A percentile compares a stretch with the other conserved stretches of the same genome.
These are phyloP conservation scores for Tetraselmis chui DNA, from an alignment of 139 green algal species.

Conservation along the genomic window DNA sequence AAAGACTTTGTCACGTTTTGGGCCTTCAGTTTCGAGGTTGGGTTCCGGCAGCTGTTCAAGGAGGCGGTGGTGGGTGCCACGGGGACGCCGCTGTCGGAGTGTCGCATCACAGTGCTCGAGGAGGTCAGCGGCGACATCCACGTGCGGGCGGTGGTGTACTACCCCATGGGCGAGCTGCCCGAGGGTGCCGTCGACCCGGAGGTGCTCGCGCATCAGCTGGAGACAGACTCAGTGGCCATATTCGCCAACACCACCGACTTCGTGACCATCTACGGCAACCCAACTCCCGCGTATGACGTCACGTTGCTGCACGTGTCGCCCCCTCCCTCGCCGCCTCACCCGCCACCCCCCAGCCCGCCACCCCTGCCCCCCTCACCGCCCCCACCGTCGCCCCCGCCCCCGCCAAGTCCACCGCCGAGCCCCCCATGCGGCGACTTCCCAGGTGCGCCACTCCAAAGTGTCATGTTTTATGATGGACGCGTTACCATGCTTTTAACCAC, in stretches of 20 bases:
- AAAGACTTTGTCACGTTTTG: too few species aligned
- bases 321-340: too few species aligned
- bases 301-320: neutral
- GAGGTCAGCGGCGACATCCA: neutral
- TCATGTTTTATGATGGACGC: too few species aligned
- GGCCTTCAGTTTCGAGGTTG: too few species aligned
- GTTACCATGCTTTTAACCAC: too few species aligned
- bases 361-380: neutral
- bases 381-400: neutral
- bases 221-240: neutral
- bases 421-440: neutral
- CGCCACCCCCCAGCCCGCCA: too few species aligned
- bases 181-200: neutral
- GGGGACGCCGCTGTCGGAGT: neutral
- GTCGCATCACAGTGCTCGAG: neutral
- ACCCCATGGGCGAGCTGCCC: neutral
- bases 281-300: neutral
- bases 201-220: neutral
- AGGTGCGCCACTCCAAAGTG: too few species aligned
- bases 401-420: neutral
- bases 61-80: neutral
- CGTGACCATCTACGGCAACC: neutral
- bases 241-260: neutral
- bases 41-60: neutral
- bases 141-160: neutral